These are phyloP conservation scores for Candida smagusa DNA, from an alignment of 1,139 yeast genomes.

Conservation along the genomic window DNA sequence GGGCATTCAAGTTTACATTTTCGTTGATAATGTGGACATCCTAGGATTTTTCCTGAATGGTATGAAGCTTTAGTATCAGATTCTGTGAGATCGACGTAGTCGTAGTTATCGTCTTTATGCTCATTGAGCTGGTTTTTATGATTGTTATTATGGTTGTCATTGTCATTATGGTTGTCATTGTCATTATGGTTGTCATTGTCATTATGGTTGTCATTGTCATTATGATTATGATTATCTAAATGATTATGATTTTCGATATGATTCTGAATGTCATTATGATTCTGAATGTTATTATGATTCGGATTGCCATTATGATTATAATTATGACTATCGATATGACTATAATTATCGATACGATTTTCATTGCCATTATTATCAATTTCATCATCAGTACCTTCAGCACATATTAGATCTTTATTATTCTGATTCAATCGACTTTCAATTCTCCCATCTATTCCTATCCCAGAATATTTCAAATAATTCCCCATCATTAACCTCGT, in stretches of 20 bases:
- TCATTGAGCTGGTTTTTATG: no score
- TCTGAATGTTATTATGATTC: no score
- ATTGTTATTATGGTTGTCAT: background rate
- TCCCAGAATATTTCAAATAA: slow-evolving; percentile 43
- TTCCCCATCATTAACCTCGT: slow-evolving; percentile 79
- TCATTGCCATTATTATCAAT: no score
- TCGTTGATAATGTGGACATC: slow-evolving; percentile 82
- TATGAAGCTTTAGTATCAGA: slow-evolving; percentile 52
- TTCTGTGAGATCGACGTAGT: slow-evolving; percentile 30
- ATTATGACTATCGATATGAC: no score
- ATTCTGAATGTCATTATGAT: no score
- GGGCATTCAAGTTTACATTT: slow-evolving; percentile 84
- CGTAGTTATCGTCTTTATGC: no score
- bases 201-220: background rate
- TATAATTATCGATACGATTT: no score
- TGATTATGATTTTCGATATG: background rate
- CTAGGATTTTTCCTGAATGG: slow-evolving; percentile 41
- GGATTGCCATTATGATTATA: no score
- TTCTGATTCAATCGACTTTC: no score
- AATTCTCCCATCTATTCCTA: no score
- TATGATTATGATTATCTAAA: background rate
- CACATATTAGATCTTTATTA: no score
- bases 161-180: background rate
- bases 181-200: background rate
- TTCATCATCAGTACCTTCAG: no score